Evolutionary conservation across 345 rosid species (phyloP).

Genomic region (Boechera divaricarpa): DNA sequence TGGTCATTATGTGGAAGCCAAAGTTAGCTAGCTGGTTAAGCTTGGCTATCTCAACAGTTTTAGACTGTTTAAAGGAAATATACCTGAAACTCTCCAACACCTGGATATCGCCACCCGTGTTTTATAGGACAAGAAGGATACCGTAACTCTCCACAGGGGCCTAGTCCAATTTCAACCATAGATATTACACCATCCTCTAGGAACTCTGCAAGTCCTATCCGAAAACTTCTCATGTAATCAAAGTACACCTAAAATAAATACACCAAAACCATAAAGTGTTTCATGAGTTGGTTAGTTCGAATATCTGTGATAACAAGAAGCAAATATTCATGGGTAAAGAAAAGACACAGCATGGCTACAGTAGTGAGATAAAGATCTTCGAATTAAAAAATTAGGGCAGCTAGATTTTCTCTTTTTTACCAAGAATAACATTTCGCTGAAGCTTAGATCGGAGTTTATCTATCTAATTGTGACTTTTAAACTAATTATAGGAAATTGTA

Average conservation of each 20-base stretch:
- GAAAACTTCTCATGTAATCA: slow-evolving; percentile 97
- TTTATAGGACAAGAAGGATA: slow-evolving; percentile 95
- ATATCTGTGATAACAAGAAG: background rate
- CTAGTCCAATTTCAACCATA: slow-evolving; percentile 90
- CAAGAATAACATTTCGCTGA: background rate
- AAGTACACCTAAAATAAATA: slow-evolving; percentile 78
- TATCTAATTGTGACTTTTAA: background rate
- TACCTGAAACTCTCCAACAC: slow-evolving; percentile 99
- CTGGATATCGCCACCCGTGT: slow-evolving; percentile 99
- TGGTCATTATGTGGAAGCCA: slow-evolving; percentile 30
- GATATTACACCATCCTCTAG: slow-evolving; percentile 72
- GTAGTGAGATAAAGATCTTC: slow-evolving; percentile 7
- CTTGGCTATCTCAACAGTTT: slow-evolving; percentile 24
- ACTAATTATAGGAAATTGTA: background rate
- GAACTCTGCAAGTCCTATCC: slow-evolving; percentile 80
- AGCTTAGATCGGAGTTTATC: background rate
- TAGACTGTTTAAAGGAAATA: slow-evolving; percentile 18
- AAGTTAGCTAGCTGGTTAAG: slow-evolving; percentile 21
- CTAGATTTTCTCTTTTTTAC: background rate
- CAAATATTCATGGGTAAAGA: background rate
- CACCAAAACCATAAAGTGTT: slow-evolving; percentile 17
- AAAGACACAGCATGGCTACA: slow-evolving; percentile 14
- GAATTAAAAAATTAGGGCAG: background rate
- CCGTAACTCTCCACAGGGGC: slow-evolving; percentile 95
- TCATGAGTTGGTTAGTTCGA: slow-evolving; percentile 20